A percentile compares a stretch with the other conserved stretches of the same genome.
phyloP scores from a whole-genome alignment of 768 basidiomycete species.

The Guyanaporus albipodus region DNA sequence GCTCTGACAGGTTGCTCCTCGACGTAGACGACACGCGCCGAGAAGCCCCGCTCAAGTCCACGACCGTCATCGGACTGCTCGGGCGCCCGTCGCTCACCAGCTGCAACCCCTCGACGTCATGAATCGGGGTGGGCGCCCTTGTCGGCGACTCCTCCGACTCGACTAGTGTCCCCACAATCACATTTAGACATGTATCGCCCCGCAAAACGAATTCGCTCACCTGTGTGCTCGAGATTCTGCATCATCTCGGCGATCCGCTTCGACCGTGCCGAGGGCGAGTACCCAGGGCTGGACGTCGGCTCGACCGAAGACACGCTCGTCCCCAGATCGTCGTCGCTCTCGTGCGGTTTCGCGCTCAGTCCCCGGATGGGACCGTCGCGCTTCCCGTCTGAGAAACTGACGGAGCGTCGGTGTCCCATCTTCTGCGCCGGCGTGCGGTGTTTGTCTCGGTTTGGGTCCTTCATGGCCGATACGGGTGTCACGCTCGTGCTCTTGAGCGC shows the following conservation, averaged over 20 bases:
- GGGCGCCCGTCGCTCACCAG: conserved; percentile 43
- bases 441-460: conserved; percentile 44
- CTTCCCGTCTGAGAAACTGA: conserved; percentile 96
- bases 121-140: conserved; percentile 45
- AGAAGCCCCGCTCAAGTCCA: conserved; percentile 25
- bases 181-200: conserved; percentile 2
- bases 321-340: conserved; percentile 35
- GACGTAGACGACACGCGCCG: conserved; percentile 45
- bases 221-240: conserved; percentile 63
- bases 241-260: conserved; percentile 82
- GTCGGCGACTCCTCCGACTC: conserved; percentile 54
- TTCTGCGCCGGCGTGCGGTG: conserved; percentile 53
- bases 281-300: conserved; percentile 21
- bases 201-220: conserved; percentile 39
- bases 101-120: conserved; percentile 44
- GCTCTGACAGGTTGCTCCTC: conserved; percentile 35
- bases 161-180: conserved; percentile 5
- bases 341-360: conserved; percentile 37
- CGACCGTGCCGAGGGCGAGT: conserved; percentile 62
- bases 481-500: conserved; percentile 41
- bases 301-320: conserved; percentile 18
- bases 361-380: conserved; percentile 84
- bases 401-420: conserved; percentile 66
- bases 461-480: conserved; percentile 59
- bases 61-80: conserved; percentile 27